Base-by-base conservation (phyloP, 2,329 filamentous ascomycete genomes). In the Stagonosporopsis tanaceti region DNA sequence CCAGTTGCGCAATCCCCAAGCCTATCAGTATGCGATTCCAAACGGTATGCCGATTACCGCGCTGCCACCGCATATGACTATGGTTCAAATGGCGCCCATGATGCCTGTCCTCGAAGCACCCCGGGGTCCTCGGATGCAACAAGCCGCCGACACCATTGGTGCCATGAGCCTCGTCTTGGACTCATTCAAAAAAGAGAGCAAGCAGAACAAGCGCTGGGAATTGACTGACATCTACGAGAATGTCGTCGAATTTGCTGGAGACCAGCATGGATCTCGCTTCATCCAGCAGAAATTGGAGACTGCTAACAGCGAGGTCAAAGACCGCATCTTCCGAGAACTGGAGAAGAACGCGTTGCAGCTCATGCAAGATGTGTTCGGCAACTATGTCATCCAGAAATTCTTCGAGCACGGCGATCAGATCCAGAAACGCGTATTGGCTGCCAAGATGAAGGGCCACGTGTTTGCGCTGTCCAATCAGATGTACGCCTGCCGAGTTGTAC, bases 381-480 rank as follows among this genome's bases (percentile, higher is more conserved):
- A 99, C 76, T 99, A 98, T 72, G 95, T 99, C 34, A 93, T 98
- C 37, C 95, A 99, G 72, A 98, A 97, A 75, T 89, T 98, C 73
- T 97, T 98, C 61, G 94, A 98, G 74, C 92, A 98, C 74, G 94
- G 95, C 37, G 96, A 92, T 66, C 93, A 97, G 76, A 85, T 89
- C 0, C 95, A 99, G 79, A 99, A 99, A 81, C 93, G 89, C 76
- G 84, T 90, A 2, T 78, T 99, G 39, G 93, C 92, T 0, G 87
- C 88, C 62, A 88, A 91, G 75, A 97, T 98, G 93, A 91, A 89
- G 74, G 90, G 90, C 6, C 91, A 93, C 70, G 87, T 98, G 12
- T 80, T 91, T 42, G 85, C 88, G 30, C 79, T 99, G 48, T 96
- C 93, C 0, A 81, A 87, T 59, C 91, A 97, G 75, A 92, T 93